Evolutionary conservation across 2,329 filamentous ascomycete species (phyloP).

Genomic region (Xylaria sp.): DNA sequence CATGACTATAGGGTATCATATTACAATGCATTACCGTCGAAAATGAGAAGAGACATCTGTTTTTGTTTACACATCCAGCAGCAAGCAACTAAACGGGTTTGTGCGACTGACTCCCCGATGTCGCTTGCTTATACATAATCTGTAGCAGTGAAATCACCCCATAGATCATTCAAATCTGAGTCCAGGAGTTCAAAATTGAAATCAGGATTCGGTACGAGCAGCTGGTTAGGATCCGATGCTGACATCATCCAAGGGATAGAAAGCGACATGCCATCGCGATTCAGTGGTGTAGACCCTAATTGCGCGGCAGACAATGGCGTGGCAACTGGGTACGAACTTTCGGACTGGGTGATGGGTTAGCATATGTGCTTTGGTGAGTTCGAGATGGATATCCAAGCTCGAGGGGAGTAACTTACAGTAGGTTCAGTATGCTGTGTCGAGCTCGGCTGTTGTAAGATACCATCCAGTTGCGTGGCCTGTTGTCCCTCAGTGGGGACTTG

Average conservation of each 20-base stretch:
- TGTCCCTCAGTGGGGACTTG: constrained; percentile 60
- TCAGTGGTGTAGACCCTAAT: constrained; percentile 42
- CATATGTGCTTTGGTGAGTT: neutral
- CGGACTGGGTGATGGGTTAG: constrained; percentile 54
- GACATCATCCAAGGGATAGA: constrained; percentile 51
- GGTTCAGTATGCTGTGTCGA: constrained; percentile 42
- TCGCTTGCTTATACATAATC: constrained; percentile 38
- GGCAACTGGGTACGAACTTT: constrained; percentile 56
- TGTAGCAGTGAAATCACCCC: constrained; percentile 56
- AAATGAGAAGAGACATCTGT: constrained; percentile 26
- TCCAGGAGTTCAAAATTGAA: constrained; percentile 65
- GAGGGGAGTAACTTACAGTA: constrained; percentile 48
- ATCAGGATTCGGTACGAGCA: constrained; percentile 60
- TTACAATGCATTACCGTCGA: constrained; percentile 18
- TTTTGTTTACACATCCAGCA: constrained; percentile 18
- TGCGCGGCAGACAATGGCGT: constrained; percentile 38
- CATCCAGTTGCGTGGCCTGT: constrained; percentile 44
- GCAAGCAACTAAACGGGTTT: constrained; percentile 2
- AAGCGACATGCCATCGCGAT: constrained; percentile 45
- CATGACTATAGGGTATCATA: constrained; percentile 26
- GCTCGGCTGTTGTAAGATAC: constrained; percentile 39
- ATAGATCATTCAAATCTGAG: constrained; percentile 65
- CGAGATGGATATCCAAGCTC: neutral
- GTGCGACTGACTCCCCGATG: neutral
- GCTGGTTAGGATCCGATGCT: constrained; percentile 48